Evolutionary conservation across 352 stramenopile species (phyloP), one percentile per base, ranked within the genome.

Genomic region (Phytopythium montanum): DNA sequence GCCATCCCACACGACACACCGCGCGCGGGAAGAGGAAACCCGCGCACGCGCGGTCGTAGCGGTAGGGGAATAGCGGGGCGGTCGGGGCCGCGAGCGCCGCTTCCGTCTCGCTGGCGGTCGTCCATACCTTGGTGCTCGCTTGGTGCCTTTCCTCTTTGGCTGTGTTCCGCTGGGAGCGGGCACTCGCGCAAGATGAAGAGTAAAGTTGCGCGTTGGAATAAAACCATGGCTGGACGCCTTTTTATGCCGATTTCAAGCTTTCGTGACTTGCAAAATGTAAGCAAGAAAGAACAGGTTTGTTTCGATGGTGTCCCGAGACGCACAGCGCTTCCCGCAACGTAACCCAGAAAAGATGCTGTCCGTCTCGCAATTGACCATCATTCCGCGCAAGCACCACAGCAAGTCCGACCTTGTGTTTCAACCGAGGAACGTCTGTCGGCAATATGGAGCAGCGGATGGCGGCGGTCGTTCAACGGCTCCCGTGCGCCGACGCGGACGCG

Each of bases 401-500:
- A 38, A 38, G 33, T 38, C 33, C 2, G 18, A 3, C 18, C 38
- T n/a, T n/a, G n/a, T n/a, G n/a, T n/a, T n/a, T n/a, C n/a, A n/a
- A n/a, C n/a, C 13, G 36, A 42, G 5, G 18, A 23, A 19, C 38
- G 5, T 23, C 38, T 0, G 48, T 44, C 18, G 28, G 18, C 31
- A 44, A 44, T 2, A 46, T 49, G 62, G 48, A 72, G 54, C 33
- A 7, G 28, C 26, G 60, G 6, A 26, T 59, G 6, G 50, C 57
- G 4, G 29, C 63, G 55, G 55, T 75, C 13, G 46, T 66, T 54
- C 65, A 65, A 50, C 62, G 28, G 23, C 49, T 54, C 61, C n/a
- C 52, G 13, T 63, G 29, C 39, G 50, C 64, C 41, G 68, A 76
- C 26, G 45, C 66, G n/a, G 79, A 87, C 54, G 69, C 67, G 25